A percentile compares a stretch with the other conserved stretches of the same genome.
Conservation (phyloP, 441 rosid species). For the Corymbia citriodora region DNA sequence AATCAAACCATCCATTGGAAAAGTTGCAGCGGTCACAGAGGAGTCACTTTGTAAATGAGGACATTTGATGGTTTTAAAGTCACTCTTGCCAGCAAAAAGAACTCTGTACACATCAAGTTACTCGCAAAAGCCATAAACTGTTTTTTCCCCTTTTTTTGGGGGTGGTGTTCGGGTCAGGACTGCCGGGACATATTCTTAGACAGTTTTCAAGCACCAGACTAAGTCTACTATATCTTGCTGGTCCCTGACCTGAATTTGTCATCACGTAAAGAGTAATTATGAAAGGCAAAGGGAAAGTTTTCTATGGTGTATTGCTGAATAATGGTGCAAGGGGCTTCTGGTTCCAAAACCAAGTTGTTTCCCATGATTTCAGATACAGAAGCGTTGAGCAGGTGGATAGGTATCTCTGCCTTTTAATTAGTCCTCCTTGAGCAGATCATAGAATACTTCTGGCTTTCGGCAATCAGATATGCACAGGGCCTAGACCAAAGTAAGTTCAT, state of each 20-base stretch:
- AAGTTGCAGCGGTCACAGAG: not conserved
- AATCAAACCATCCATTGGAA: not conserved
- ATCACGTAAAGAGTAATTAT: not conserved
- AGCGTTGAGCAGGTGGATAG: not conserved
- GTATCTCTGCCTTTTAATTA: not conserved
- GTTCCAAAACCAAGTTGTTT: not conserved
- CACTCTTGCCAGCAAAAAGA: not conserved
- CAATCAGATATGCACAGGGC: conserved; percentile 27
- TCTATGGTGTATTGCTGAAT: not conserved
- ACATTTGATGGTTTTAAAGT: not conserved
- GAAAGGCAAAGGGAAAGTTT: not conserved
- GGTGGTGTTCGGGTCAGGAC: not conserved
- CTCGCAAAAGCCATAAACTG: not conserved
- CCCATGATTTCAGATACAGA: not conserved
- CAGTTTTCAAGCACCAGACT: not conserved
- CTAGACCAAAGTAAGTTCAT: conserved; percentile 14
- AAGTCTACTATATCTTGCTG: not conserved
- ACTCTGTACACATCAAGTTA: not conserved
- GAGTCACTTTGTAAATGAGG: not conserved
- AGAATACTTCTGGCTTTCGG: conserved; percentile 44
- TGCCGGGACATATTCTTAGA: not conserved
- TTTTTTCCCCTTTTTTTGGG: not conserved
- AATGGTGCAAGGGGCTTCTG: not conserved
- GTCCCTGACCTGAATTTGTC: not conserved
- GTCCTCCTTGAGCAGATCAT: conserved; percentile 31